Evolutionary conservation across 2,329 filamentous ascomycete genomes (phyloP).

Genomic region (Sphaerostilbella broomeana): DNA sequence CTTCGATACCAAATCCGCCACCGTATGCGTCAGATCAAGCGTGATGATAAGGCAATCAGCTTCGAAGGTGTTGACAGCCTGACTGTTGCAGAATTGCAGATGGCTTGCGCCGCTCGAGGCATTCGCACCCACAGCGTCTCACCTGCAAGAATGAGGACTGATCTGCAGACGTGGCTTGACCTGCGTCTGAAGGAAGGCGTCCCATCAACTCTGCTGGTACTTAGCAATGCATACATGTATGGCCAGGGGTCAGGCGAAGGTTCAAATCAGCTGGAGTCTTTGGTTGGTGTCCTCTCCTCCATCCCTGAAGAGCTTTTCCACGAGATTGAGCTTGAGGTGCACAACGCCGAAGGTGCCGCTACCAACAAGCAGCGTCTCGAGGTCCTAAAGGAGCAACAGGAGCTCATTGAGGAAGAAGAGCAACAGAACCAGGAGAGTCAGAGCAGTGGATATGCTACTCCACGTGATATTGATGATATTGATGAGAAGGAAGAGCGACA

Average conservation of each 20-base stretch:
- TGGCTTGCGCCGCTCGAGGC: constrained; percentile 83
- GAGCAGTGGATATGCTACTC: constrained; percentile 64
- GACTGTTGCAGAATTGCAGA: constrained; percentile 88
- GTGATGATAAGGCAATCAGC: constrained; percentile 88
- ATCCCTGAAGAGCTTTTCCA: constrained; percentile 99
- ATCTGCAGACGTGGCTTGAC: constrained; percentile 90
- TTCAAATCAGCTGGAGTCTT: constrained; percentile 82
- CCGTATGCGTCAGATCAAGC: constrained; percentile 98
- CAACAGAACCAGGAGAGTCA: constrained; percentile 80
- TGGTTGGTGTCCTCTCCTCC: constrained; percentile 84
- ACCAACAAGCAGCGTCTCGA: constrained; percentile 99
- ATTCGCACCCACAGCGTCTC: constrained; percentile 90
- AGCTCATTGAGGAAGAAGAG: constrained; percentile 95
- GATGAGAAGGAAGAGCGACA: constrained; percentile 83
- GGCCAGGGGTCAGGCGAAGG: constrained; percentile 83
- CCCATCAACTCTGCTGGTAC: constrained; percentile 89
- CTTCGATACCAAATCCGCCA: constrained; percentile 94
- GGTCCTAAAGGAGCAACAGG: constrained; percentile 96
- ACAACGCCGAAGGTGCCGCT: constrained; percentile 91
- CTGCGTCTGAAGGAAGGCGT: constrained; percentile 88
- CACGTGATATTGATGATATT: constrained; percentile 84
- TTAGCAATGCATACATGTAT: constrained; percentile 98
- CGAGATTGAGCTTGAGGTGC: constrained; percentile 97
- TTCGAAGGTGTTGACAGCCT: constrained; percentile 90
- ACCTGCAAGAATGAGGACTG: constrained; percentile 78